Conservation (phyloP, 2,329 filamentous ascomycete species). For the Fusarium sp. region DNA sequence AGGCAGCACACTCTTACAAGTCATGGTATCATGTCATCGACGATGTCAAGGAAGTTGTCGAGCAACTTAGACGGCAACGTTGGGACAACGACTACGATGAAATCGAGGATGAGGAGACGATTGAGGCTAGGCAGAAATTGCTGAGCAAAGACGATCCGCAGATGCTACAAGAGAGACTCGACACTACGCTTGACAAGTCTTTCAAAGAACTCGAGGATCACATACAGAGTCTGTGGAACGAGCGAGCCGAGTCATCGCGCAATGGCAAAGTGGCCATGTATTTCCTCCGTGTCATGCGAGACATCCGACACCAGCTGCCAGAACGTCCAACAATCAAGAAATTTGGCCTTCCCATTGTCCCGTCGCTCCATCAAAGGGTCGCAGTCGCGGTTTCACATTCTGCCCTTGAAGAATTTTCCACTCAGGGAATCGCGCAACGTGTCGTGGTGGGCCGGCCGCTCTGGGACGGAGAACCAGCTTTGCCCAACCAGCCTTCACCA, state of each 20-base stretch:
- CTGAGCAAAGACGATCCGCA: slow-evolving; percentile 82
- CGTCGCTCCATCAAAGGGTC: slow-evolving; percentile 75
- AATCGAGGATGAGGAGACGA: slow-evolving; percentile 80
- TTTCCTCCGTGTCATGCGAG: slow-evolving; percentile 80
- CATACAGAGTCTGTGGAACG: slow-evolving; percentile 66
- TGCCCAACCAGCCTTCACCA: slow-evolving; percentile 86
- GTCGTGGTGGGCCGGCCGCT: slow-evolving; percentile 74
- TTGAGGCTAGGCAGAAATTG: slow-evolving; percentile 75
- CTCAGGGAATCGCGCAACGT: slow-evolving; percentile 60
- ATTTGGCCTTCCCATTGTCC: slow-evolving; percentile 75
- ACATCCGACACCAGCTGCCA: slow-evolving; percentile 78
- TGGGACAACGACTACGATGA: slow-evolving; percentile 84
- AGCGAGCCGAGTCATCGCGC: slow-evolving; percentile 62
- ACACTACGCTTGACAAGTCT: slow-evolving; percentile 68
- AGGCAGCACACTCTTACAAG: slow-evolving; percentile 75
- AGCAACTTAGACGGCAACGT: slow-evolving; percentile 75
- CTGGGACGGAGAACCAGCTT: slow-evolving; percentile 83
- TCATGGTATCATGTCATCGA: slow-evolving; percentile 83
- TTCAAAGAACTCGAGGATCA: slow-evolving; percentile 72
- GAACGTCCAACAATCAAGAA: slow-evolving; percentile 62
- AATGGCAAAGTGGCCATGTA: slow-evolving; percentile 73
- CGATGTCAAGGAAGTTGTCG: slow-evolving; percentile 74
- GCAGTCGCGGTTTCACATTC: slow-evolving; percentile 66
- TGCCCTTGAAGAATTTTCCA: slow-evolving; percentile 65
- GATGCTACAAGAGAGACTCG: slow-evolving; percentile 72